Evolutionary conservation across 768 basidiomycete genomes (phyloP), one percentile per base, ranked within the genome.

Genomic region (Rhodotorula paludigena): DNA sequence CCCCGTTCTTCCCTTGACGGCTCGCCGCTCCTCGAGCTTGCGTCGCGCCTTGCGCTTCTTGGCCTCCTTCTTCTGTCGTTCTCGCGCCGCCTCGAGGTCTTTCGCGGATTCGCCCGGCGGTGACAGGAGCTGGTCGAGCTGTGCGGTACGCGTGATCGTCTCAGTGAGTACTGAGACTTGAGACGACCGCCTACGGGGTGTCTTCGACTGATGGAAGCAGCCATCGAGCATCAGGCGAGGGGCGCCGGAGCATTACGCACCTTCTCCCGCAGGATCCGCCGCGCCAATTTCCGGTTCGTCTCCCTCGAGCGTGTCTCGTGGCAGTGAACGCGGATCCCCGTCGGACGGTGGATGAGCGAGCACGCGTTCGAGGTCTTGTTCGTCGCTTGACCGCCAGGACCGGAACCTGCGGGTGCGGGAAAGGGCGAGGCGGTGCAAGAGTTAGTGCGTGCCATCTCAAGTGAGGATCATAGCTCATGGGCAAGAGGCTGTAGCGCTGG

Each of bases 361-460:
- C 58, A 60, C 2, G 62, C 57, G 55, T 67, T 71, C 12, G 41
- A 57, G 2, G 70, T 71, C 59, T 71, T 71, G 57, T 71, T 71
- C 3, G 63, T 69, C 16, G 62, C 67, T 59, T 68, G 67, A 1
- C 67, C 67, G 35, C 67, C 67, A 2, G 67, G 67, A 28, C 67
- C 67, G 23, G 62, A 63, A 8, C 66, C 66, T 63, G 39, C 23
- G 39, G 2, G 20, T 12, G 33, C 1, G 48, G 15, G 33, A 20
- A 33, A 14, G 21, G 47, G 53, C 21, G 57, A 32, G 32, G 39
- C 12, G 41, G 32, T 15, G 15, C 35, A 25, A 21, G 41, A 54
- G 57, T 28, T 11, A 36, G 41, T 45, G 14, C 3, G 11, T 39
- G 21, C 25, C 32, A 35, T n/a, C n/a, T n/a, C n/a, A n/a, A n/a